A percentile compares a stretch with the other conserved stretches of the same genome.
These are phyloP conservation scores for Tarenaya hassleriana DNA, from an alignment of 345 rosid species.

Conservation along the genomic window DNA sequence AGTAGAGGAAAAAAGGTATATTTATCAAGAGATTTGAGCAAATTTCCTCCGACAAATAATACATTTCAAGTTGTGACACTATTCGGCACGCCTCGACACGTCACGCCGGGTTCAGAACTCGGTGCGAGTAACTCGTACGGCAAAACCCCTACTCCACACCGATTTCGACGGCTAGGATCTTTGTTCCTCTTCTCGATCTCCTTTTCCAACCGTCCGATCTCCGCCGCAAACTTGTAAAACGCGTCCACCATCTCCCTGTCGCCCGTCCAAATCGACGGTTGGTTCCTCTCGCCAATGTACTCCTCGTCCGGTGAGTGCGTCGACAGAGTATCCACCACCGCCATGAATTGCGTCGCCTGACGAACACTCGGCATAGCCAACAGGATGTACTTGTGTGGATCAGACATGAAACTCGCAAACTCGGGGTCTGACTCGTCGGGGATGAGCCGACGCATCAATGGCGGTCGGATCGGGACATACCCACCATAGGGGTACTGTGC, in stretches of 20 bases:
- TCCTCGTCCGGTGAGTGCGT: slow-evolving; percentile 34
- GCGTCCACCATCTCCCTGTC: slow-evolving; percentile 44
- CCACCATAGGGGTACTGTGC: slow-evolving; percentile 32
- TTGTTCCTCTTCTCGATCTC: slow-evolving; percentile 52
- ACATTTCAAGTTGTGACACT: too few relatives aligned
- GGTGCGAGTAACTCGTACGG: slow-evolving; percentile 82
- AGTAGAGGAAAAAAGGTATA: too few relatives aligned
- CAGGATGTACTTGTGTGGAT: slow-evolving; percentile 23
- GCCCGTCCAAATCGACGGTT: slow-evolving; percentile 55
- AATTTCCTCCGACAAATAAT: too few relatives aligned
- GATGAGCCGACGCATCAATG: slow-evolving; percentile 21
- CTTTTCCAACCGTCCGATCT: slow-evolving; percentile 59
- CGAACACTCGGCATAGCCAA: slow-evolving; percentile 21
- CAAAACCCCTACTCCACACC: slow-evolving; percentile 86
- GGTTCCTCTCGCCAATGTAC: slow-evolving; percentile 25
- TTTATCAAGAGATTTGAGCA: too few relatives aligned
- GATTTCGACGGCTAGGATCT: slow-evolving; percentile 47
- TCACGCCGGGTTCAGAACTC: slow-evolving; percentile 76
- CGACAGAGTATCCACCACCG: slow-evolving; percentile 26
- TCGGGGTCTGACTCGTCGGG: slow-evolving; percentile 26
- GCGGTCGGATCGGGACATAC: slow-evolving; percentile 32
- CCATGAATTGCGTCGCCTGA: slow-evolving; percentile 33
- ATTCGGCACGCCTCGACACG: slow-evolving; percentile 91
- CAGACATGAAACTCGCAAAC: slow-evolving; percentile 15
- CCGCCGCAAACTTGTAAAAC: slow-evolving; percentile 47